phyloP scores from a whole-genome alignment of 78 protist genomes.

The Isochrysis galbana region DNA sequence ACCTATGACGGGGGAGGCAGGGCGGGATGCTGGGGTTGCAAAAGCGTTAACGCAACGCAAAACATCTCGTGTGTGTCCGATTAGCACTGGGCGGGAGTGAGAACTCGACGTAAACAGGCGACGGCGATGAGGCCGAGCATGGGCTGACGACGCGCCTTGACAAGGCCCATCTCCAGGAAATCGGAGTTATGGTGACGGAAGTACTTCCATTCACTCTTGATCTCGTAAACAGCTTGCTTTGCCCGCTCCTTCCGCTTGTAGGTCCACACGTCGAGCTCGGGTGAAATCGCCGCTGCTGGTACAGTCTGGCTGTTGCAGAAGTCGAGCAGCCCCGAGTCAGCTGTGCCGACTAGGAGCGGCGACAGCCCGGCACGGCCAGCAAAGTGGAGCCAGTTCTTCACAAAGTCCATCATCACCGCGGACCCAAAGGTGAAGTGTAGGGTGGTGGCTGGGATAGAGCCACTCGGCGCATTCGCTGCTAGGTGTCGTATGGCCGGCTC shows the following conservation, averaged over 20 bases:
- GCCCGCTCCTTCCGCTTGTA: neutral
- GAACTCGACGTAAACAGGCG: no score
- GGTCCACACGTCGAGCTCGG: slow-evolving; percentile 28
- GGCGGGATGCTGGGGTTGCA: neutral
- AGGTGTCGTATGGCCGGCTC: neutral
- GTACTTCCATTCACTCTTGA: neutral
- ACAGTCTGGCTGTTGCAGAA: neutral
- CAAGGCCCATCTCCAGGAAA: slow-evolving; percentile 15
- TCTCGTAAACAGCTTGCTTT: neutral
- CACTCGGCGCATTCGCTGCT: neutral
- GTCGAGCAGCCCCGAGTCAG: neutral
- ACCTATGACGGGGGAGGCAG: neutral
- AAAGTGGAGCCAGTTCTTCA: slow-evolving; percentile 6
- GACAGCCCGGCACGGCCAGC: neutral
- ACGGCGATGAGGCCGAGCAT: no score
- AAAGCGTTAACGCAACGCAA: neutral
- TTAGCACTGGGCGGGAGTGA: no score
- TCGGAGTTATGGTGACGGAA: slow-evolving; percentile 14
- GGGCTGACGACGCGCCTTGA: no score
- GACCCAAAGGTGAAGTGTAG: slow-evolving; percentile 13
- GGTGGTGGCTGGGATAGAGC: neutral
- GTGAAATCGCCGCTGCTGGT: neutral
- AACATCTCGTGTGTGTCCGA: no score
- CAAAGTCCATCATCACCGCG: neutral
- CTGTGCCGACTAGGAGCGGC: neutral